phyloP scores from a whole-genome alignment of 805 yeast genomes.

The Danielia oregonensis region DNA sequence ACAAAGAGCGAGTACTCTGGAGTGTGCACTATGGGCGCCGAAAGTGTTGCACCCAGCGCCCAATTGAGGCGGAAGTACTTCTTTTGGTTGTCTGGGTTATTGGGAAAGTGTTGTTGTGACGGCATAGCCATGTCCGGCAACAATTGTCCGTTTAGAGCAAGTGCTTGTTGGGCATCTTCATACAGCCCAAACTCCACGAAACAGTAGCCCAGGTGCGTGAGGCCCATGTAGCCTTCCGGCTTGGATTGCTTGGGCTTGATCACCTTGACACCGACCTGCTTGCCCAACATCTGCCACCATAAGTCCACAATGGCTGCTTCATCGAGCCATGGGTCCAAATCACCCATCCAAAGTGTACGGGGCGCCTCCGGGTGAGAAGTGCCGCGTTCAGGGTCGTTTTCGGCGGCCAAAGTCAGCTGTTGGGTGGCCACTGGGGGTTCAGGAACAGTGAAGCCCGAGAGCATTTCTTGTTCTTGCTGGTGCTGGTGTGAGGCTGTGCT shows the following conservation, averaged over 20 bases:
- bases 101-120: constrained; percentile 35
- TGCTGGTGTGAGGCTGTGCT: constrained; percentile 39
- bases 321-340: constrained; percentile 75
- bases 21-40: constrained; percentile 65
- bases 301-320: constrained; percentile 51
- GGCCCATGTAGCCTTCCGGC: constrained; percentile 18
- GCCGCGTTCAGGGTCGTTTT: constrained; percentile 8
- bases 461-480: constrained; percentile 41
- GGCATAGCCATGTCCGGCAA: constrained; percentile 57
- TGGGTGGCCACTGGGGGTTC: constrained; percentile 40
- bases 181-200: constrained; percentile 70
- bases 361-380: constrained; percentile 41
- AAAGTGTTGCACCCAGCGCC: constrained; percentile 79
- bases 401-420: constrained; percentile 32
- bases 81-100: constrained; percentile 46
- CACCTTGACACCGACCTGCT: constrained; percentile 60
- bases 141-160: constrained; percentile 60
- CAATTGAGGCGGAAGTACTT: constrained; percentile 73
- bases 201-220: constrained; percentile 60
- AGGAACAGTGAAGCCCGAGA: constrained; percentile 36
- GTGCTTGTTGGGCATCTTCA: constrained; percentile 66
- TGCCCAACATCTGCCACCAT: constrained; percentile 57
- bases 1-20: constrained; percentile 78
- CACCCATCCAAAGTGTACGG: constrained; percentile 86
- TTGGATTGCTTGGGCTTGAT: constrained; percentile 44